phyloP scores from a whole-genome alignment of 176 grass and related monocot genomes.

The Triticum dicoccoides region DNA sequence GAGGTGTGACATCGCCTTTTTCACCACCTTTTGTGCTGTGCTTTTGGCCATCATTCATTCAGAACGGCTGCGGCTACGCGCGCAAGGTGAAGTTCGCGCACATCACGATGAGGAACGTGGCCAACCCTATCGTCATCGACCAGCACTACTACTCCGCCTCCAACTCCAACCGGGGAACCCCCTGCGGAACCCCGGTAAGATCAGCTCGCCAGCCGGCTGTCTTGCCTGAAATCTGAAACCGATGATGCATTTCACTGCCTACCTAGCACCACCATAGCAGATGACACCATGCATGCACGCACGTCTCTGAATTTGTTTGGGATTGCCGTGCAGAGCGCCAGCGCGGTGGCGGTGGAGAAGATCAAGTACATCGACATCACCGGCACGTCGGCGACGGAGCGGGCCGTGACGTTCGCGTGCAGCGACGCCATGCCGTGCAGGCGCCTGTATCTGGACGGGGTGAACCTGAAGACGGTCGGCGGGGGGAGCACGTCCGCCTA shows the following conservation, averaged over 20 bases:
- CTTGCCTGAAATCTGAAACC: neutral
- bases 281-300: neutral
- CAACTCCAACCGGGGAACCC: constrained; percentile 9
- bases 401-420: constrained; percentile 35
- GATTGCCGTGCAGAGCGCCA: neutral
- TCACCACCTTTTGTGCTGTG: neutral
- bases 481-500: constrained; percentile 7
- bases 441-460: neutral
- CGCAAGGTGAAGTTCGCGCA: constrained; percentile 52
- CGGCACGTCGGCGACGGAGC: constrained; percentile 37
- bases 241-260: neutral
- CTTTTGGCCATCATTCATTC: neutral
- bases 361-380: constrained; percentile 40
- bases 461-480: constrained; percentile 22
- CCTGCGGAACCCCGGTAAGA: constrained; percentile 20
- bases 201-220: neutral
- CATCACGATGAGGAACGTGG: constrained; percentile 63
- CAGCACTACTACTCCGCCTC: constrained; percentile 22
- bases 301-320: neutral
- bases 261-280: neutral
- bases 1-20: neutral
- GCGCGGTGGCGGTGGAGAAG: constrained; percentile 11
- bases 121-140: constrained; percentile 60
- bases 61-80: constrained; percentile 49
- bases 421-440: constrained; percentile 38